Base-by-base conservation (phyloP, 441 rosid species). In the Sinapis alba region DNA sequence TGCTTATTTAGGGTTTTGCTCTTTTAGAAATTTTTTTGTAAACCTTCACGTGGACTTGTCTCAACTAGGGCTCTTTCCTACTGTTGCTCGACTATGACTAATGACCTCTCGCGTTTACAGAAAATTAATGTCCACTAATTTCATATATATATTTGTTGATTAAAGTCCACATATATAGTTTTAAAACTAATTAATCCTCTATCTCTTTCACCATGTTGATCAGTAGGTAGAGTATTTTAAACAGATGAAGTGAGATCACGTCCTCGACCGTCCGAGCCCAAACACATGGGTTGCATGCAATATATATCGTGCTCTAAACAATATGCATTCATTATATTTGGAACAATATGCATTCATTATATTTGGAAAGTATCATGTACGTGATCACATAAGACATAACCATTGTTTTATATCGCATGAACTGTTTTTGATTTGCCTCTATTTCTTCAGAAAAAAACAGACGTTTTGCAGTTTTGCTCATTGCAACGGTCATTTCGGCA, bases 41-140 rank as follows among this genome's bases (percentile, higher is more conserved):
- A 77, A 59, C 27, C 70, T 36, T 72, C 81, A 72, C 81, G 81
- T 78, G 81, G 81, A 78, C 54, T 60, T 78, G 81, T 78, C 81
- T 72, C 69, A 72, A 72, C 60, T 72, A 77, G 72, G 80, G 57
- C 57, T 71, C 72, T 65, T 71, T 71, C 27, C 21, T 11, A 71
- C 64, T 77, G 68, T 71, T 50, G 36, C 63, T 71, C 36, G 69
- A 77, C 60, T 72, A 69, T 77, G 76, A 77, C 80, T 65, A 50
- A 65, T 65, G 72, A 45, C 75, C 70, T 57, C 69, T 54, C 32
- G 19, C 54, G 36, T 69, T 69, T 62, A 21, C 75, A 50, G 62
- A 71, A 71, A 57, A 56, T 65, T 64, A 70, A 30, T 70, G n/a
- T 38, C 34, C 50, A n/a, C 64, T 68, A 34, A 51, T 50, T 47